These are phyloP conservation scores for Luvunga scandens DNA, from an alignment of 345 rosid species.

Conservation along the genomic window DNA sequence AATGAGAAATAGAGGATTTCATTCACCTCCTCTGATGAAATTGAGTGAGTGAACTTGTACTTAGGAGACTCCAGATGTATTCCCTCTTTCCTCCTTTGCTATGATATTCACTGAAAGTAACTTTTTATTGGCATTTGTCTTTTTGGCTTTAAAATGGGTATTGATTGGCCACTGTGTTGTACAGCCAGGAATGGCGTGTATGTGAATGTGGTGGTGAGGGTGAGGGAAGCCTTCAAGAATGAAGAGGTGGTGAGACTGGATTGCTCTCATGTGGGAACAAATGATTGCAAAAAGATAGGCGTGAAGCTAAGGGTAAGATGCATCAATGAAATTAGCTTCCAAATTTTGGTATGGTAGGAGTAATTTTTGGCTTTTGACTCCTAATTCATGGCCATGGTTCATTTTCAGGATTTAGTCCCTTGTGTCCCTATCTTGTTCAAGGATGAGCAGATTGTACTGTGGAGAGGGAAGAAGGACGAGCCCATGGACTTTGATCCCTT, in stretches of 20 bases:
- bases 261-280: slow-evolving; percentile 71
- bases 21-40: slow-evolving; percentile 58
- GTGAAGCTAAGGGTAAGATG: slow-evolving; percentile 67
- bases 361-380: background rate
- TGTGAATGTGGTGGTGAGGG: slow-evolving; percentile 70
- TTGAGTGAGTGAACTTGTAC: slow-evolving; percentile 50
- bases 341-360: background rate
- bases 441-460: slow-evolving; percentile 84
- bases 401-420: slow-evolving; percentile 74
- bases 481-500: slow-evolving; percentile 6
- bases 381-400: slow-evolving; percentile 2
- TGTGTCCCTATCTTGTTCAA: slow-evolving; percentile 78
- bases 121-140: background rate
- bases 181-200: slow-evolving; percentile 94
- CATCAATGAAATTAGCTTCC: background rate
- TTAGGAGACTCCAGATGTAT: background rate
- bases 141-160: background rate
- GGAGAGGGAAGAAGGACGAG: slow-evolving; percentile 60
- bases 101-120: background rate
- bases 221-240: slow-evolving; percentile 55
- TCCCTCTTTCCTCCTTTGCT: background rate
- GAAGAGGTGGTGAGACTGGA: slow-evolving; percentile 81
- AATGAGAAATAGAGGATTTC: slow-evolving; percentile 68
- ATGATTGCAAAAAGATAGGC: slow-evolving; percentile 86
- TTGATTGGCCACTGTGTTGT: slow-evolving; percentile 12